Percentiles rank a stretch among this genome's conserved stretches.
These are phyloP conservation scores for Salix koriyanagi DNA, from an alignment of 345 rosid genomes.

Conservation along the genomic window DNA sequence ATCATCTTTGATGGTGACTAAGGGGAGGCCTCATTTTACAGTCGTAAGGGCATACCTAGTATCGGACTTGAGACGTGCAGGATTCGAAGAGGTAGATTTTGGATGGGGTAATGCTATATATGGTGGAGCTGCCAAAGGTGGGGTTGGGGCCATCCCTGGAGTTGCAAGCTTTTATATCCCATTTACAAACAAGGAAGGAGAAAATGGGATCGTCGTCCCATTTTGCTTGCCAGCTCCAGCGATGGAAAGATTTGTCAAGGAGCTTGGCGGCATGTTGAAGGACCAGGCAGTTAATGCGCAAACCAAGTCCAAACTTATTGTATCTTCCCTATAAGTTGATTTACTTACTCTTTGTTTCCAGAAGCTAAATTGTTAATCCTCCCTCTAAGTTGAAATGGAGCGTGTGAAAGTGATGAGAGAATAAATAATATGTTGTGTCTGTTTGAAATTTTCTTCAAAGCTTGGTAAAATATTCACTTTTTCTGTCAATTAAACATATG, in stretches of 20 bases:
- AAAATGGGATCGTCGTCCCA: constrained; percentile 15
- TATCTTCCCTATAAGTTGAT: neutral
- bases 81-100: constrained; percentile 15
- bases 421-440: too few relatives aligned
- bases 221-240: constrained; percentile 15
- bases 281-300: neutral
- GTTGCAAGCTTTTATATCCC: neutral
- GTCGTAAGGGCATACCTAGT: neutral
- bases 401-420: too few relatives aligned
- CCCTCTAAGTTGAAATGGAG: too few relatives aligned
- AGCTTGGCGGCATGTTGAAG: neutral
- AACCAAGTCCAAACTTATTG: neutral
- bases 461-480: too few relatives aligned
- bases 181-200: constrained; percentile 14
- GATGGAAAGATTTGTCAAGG: constrained; percentile 21
- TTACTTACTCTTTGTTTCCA: too few relatives aligned
- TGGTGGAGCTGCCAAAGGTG: constrained; percentile 17
- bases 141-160: neutral
- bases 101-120: constrained; percentile 28
- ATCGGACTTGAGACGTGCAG: neutral
- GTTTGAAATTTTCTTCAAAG: too few relatives aligned
- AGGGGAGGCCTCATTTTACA: neutral
- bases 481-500: too few relatives aligned
- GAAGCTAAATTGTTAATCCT: too few relatives aligned
- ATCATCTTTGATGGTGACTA: constrained; percentile 16